These are phyloP conservation scores for Casaregolazyma lundiana DNA, from an alignment of 1,139 yeast species.

Conservation along the genomic window DNA sequence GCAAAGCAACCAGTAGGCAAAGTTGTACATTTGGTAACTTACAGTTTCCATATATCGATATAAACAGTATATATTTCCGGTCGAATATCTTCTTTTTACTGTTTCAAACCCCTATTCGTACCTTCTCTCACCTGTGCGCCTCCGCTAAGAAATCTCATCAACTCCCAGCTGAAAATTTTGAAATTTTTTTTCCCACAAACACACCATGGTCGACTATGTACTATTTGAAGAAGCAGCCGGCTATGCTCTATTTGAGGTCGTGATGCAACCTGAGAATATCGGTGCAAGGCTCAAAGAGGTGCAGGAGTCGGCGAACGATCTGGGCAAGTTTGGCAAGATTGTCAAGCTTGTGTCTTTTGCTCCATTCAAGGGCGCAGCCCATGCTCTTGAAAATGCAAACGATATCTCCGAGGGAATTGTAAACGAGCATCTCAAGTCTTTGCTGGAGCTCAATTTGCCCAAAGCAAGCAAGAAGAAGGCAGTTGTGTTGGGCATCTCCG, in stretches of 20 bases:
- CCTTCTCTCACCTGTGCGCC: no score
- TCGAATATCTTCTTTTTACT: no score
- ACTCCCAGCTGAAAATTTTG: neutral
- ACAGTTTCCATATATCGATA: no score
- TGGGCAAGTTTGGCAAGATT: constrained; percentile 85
- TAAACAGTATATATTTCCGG: no score
- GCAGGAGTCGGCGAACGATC: constrained; percentile 84
- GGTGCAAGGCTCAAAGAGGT: constrained; percentile 92
- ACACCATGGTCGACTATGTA: constrained; percentile 68
- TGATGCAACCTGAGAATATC: constrained; percentile 89
- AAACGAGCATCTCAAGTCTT: constrained; percentile 83
- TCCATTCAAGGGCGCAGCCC: constrained; percentile 98
- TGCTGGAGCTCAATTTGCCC: constrained; percentile 87
- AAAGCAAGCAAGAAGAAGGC: constrained; percentile 63
- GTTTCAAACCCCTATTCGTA: neutral
- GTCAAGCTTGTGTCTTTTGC: constrained; percentile 93
- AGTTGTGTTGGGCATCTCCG: constrained; percentile 79
- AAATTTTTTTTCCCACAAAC: constrained; percentile 11
- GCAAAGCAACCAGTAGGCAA: no score
- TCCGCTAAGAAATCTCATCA: no score
- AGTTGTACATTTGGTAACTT: no score
- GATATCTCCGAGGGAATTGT: constrained; percentile 97
- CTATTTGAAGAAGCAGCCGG: constrained; percentile 99
- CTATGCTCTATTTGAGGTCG: constrained; percentile 92
- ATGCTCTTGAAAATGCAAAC: constrained; percentile 96